phyloP scores from a whole-genome alignment of 352 stramenopile genomes.

The Globisporangium camurandrum region DNA sequence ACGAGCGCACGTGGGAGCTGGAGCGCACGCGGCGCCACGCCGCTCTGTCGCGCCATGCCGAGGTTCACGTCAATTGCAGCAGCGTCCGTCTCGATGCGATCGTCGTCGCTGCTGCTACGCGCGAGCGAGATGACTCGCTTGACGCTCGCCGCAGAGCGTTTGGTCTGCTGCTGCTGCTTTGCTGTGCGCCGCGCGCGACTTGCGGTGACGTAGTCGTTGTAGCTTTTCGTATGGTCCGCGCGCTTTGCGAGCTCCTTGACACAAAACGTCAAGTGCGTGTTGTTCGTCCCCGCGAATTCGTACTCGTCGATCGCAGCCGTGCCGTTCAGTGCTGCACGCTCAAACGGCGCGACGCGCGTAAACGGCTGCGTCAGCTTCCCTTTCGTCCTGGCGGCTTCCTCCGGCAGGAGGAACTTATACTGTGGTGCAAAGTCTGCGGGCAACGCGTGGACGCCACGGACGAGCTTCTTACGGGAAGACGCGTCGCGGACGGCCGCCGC shows the following conservation, averaged over 20 bases:
- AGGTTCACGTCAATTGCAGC: slow-evolving; percentile 41
- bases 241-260: slow-evolving; percentile 72
- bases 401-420: slow-evolving; percentile 86
- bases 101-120: slow-evolving; percentile 22
- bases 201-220: slow-evolving; percentile 57
- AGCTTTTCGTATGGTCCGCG: slow-evolving; percentile 55
- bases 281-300: slow-evolving; percentile 79
- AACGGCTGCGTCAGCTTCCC: slow-evolving; percentile 41
- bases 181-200: slow-evolving; percentile 29
- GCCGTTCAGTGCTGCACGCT: slow-evolving; percentile 51
- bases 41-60: slow-evolving; percentile 47
- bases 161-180: slow-evolving; percentile 24
- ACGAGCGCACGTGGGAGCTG: slow-evolving; percentile 31
- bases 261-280: slow-evolving; percentile 80
- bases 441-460: slow-evolving; percentile 58
- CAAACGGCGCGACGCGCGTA: slow-evolving; percentile 52
- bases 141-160: slow-evolving; percentile 17
- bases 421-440: slow-evolving; percentile 80
- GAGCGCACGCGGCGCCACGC: slow-evolving; percentile 36
- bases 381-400: slow-evolving; percentile 59
- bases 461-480: slow-evolving; percentile 20
- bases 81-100: slow-evolving; percentile 22
- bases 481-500: slow-evolving; percentile 44
- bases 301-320: slow-evolving; percentile 72
- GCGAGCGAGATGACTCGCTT: slow-evolving; percentile 44